phyloP scores from a whole-genome alignment of 192 early-diverging fungal genomes.

The Geranomyces variabilis region DNA sequence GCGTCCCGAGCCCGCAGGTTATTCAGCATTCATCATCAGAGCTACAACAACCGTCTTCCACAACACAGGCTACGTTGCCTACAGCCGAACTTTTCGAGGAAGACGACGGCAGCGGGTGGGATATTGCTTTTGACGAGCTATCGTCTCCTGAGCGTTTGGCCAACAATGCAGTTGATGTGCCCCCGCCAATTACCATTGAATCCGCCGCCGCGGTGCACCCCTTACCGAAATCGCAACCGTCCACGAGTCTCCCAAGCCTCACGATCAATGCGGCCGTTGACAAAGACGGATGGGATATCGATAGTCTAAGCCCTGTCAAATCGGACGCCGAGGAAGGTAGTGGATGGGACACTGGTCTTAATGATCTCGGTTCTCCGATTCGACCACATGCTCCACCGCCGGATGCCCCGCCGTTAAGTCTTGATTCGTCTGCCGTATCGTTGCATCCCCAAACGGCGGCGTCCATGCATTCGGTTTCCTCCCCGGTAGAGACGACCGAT shows the following conservation, averaged over 20 bases:
- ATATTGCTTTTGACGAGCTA: slow-evolving; percentile 8
- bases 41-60: too few species aligned
- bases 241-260: too few species aligned
- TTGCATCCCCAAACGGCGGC: too few species aligned
- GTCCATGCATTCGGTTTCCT: too few species aligned
- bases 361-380: too few species aligned
- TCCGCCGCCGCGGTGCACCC: neutral
- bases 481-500: neutral
- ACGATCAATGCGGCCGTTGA: too few species aligned
- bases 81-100: neutral
- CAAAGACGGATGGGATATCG: slow-evolving; percentile 23
- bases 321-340: neutral
- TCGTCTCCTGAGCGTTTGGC: neutral
- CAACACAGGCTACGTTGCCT: too few species aligned
- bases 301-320: slow-evolving; percentile 10
- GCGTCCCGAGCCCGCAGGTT: too few species aligned
- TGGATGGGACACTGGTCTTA: slow-evolving; percentile 23
- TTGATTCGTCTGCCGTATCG: too few species aligned
- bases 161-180: too few species aligned
- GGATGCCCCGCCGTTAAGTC: neutral
- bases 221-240: too few species aligned
- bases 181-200: neutral
- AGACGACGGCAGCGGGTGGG: slow-evolving; percentile 17
- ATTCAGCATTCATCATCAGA: too few species aligned
- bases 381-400: neutral